phyloP scores from a whole-genome alignment of 805 yeast genomes.

The Metschnikowia cerradonensis region DNA sequence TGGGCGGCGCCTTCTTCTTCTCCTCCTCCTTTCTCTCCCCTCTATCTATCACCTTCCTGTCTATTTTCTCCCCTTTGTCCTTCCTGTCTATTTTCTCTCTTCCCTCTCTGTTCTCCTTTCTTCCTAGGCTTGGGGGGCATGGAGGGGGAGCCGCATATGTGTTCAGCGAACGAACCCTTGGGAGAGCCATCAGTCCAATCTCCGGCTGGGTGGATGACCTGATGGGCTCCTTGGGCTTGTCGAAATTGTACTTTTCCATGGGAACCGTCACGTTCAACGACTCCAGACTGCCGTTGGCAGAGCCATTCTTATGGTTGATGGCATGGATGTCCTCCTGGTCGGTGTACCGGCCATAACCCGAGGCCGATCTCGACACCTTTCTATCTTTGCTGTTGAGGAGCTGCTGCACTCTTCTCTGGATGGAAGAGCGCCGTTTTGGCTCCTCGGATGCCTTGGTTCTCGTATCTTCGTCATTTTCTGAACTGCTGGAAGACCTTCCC shows the following conservation, averaged over 20 bases:
- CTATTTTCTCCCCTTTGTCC: constrained; percentile 11
- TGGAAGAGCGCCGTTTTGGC: constrained; percentile 27
- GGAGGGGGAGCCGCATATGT: constrained; percentile 28
- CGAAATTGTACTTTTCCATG: constrained; percentile 7
- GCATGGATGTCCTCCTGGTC: constrained; percentile 29
- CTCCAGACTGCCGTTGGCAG: constrained; percentile 26
- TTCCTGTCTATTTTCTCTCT: constrained; percentile 22
- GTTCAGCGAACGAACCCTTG: neutral
- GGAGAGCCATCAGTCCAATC: neutral
- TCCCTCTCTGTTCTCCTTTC: neutral
- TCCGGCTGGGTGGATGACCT: constrained; percentile 1
- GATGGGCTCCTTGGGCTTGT: neutral
- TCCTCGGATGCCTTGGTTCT: constrained; percentile 5
- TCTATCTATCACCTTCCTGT: constrained; percentile 17
- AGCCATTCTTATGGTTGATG: constrained; percentile 22
- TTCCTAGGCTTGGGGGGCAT: constrained; percentile 27
- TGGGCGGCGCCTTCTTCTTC: constrained; percentile 48
- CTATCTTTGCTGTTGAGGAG: constrained; percentile 39
- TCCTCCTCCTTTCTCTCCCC: neutral
- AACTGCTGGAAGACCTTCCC: neutral
- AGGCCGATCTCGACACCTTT: constrained; percentile 58
- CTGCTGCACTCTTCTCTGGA: constrained; percentile 54
- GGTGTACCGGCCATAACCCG: constrained; percentile 78
- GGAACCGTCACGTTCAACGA: constrained; percentile 5
- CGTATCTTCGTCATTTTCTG: constrained; percentile 8